Conservation (phyloP, 179 eudicot genomes). For the Corrigiola litoralis region DNA sequence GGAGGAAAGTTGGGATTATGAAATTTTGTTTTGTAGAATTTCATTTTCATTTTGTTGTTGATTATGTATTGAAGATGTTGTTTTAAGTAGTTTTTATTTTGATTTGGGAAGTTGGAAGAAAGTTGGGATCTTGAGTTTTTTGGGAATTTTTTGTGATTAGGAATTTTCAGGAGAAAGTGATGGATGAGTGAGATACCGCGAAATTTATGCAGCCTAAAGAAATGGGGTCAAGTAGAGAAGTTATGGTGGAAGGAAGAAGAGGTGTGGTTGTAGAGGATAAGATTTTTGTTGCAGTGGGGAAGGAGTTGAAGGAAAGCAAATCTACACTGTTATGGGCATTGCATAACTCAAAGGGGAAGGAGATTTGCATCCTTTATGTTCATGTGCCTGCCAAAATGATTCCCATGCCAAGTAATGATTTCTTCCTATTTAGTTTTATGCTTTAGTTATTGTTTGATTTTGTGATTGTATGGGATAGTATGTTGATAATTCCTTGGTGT, state of each 20-base stretch:
- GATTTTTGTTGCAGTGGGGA: constrained; percentile 75
- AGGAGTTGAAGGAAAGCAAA: constrained; percentile 49
- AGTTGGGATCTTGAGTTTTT: not conserved
- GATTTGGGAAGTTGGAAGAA: not conserved
- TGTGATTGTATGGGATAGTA: not conserved
- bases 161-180: not conserved
- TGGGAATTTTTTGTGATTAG: not conserved
- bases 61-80: not conserved
- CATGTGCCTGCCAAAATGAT: constrained; percentile 74
- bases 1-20: not conserved
- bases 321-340: constrained; percentile 64
- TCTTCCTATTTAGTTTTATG: not conserved
- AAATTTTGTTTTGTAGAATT: not conserved
- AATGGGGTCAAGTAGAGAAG: constrained; percentile 16
- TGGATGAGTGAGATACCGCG: constrained; percentile 16
- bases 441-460: not conserved
- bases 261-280: constrained; percentile 33
- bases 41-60: no score
- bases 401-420: constrained; percentile 51
- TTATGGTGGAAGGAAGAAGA: constrained; percentile 8
- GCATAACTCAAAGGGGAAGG: constrained; percentile 56
- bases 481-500: not conserved
- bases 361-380: constrained; percentile 68
- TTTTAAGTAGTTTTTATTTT: no score
- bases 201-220: constrained; percentile 6